These are phyloP conservation scores for Pluteus cervinus DNA, from an alignment of 768 basidiomycete species.

Conservation along the genomic window DNA sequence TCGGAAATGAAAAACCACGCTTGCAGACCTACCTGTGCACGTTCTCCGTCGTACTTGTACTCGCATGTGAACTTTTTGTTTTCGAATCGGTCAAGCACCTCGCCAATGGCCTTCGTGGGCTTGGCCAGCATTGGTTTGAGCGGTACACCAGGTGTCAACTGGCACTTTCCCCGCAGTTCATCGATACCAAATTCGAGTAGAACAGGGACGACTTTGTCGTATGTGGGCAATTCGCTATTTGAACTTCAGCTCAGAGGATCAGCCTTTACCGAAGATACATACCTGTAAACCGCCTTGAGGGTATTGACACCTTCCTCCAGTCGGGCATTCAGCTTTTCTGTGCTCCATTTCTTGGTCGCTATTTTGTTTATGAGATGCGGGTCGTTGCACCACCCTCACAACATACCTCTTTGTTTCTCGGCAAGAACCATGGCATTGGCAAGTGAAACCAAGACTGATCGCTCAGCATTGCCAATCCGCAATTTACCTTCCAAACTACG, in stretches of 20 bases:
- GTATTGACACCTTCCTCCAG: slow-evolving; percentile 73
- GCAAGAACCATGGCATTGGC: slow-evolving; percentile 87
- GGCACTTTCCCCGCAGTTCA: slow-evolving; percentile 67
- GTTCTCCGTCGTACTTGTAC: slow-evolving; percentile 99
- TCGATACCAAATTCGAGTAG: slow-evolving; percentile 75
- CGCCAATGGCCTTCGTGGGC: slow-evolving; percentile 97
- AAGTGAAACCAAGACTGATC: slow-evolving; percentile 90
- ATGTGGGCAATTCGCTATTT: slow-evolving; percentile 82
- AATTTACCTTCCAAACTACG: slow-evolving; percentile 95
- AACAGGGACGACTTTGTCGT: slow-evolving; percentile 89
- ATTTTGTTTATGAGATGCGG: slow-evolving; percentile 3
- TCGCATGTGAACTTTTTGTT: slow-evolving; percentile 95
- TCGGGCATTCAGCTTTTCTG: slow-evolving; percentile 63
- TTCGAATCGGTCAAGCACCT: slow-evolving; percentile 96
- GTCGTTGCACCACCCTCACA: neutral
- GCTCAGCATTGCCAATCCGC: slow-evolving; percentile 94
- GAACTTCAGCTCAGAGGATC: slow-evolving; percentile 4
- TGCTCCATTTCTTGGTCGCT: slow-evolving; percentile 72
- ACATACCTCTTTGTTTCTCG: slow-evolving; percentile 58
- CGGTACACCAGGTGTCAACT: slow-evolving; percentile 92
- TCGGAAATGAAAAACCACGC: neutral
- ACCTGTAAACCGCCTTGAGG: slow-evolving; percentile 95
- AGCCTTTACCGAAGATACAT: slow-evolving; percentile 11
- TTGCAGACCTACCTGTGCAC: slow-evolving; percentile 64
- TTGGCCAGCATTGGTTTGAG: slow-evolving; percentile 99